Percentiles rank a stretch among this genome's conserved stretches.
These are phyloP conservation scores for Trametes villosa DNA, from an alignment of 768 basidiomycete genomes.

Conservation along the genomic window DNA sequence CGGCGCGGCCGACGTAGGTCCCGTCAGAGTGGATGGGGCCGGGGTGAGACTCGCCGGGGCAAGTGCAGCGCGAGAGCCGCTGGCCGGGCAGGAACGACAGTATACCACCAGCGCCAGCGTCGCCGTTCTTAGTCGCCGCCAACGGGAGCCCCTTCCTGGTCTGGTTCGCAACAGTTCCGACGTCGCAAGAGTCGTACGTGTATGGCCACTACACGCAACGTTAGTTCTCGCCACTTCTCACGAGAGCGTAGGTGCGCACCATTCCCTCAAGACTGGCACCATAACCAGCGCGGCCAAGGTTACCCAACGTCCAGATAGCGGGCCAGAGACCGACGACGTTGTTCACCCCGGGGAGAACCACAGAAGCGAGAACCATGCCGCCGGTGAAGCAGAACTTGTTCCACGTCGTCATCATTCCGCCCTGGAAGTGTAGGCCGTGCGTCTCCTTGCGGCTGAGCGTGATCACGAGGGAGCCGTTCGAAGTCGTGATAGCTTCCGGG, in stretches of 20 bases:
- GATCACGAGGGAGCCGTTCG: conserved; percentile 45
- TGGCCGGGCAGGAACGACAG: conserved; percentile 81
- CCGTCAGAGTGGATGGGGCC: conserved; percentile 79
- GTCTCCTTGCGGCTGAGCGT: conserved; percentile 63
- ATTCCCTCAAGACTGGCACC: conserved; percentile 86
- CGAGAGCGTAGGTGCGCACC: conserved; percentile 43
- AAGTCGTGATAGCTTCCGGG: conserved; percentile 62
- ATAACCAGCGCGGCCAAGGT: conserved; percentile 86
- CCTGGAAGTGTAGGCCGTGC: conserved; percentile 43
- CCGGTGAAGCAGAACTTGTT: conserved; percentile 93
- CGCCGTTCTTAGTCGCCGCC: conserved; percentile 65
- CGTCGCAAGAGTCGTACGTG: conserved; percentile 84
- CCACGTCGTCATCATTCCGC: conserved; percentile 58
- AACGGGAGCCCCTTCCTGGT: conserved; percentile 69
- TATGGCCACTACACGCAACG: conserved; percentile 67
- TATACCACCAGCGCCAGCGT: conserved; percentile 43
- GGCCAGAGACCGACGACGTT: conserved; percentile 50
- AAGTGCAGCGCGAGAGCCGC: conserved; percentile 85
- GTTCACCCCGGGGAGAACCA: conserved; percentile 73
- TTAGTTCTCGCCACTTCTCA: too few species aligned
- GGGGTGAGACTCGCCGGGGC: conserved; percentile 79
- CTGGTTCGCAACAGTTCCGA: conserved; percentile 61
- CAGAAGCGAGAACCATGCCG: conserved; percentile 69
- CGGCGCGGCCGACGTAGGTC: conserved; percentile 76
- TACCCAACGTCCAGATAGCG: conserved; percentile 64